A percentile compares a stretch with the other conserved stretches of the same genome.
Conservation (phyloP, 768 basidiomycete genomes). For the Termitomyces heimii region DNA sequence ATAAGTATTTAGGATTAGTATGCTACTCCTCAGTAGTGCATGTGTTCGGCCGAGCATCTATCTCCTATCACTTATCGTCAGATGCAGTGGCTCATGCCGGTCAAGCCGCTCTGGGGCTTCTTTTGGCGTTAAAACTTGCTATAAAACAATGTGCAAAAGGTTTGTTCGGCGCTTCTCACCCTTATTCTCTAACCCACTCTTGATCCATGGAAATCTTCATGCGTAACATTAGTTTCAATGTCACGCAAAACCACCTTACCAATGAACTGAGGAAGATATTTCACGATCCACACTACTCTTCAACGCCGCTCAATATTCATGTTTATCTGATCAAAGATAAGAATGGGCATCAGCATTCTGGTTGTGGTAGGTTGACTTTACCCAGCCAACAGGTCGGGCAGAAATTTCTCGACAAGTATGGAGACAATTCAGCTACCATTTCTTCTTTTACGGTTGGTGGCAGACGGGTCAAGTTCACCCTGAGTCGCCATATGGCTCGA, state of each 20-base stretch:
- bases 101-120: not conserved
- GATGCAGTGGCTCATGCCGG: not conserved
- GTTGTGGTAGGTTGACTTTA: conserved; percentile 43
- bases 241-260: conserved; percentile 24
- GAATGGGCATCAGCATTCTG: conserved; percentile 25
- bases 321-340: conserved; percentile 41
- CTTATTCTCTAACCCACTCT: conserved; percentile 3
- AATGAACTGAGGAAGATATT: conserved; percentile 35
- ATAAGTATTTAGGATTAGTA: not conserved
- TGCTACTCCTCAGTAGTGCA: not conserved
- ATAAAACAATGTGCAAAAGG: not conserved
- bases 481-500: conserved; percentile 21
- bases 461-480: conserved; percentile 25
- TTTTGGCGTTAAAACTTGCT: not conserved
- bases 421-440: conserved; percentile 11
- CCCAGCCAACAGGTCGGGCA: conserved; percentile 32
- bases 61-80: not conserved
- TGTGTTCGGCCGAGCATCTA: not conserved
- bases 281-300: conserved; percentile 35
- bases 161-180: not conserved
- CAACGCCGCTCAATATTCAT: conserved; percentile 44
- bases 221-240: conserved; percentile 26
- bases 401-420: conserved; percentile 38
- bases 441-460: conserved; percentile 22
- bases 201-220: conserved; percentile 37